phyloP scores from a whole-genome alignment of 1,284 basidiomycete species.

The Leccinum fuscescens region DNA sequence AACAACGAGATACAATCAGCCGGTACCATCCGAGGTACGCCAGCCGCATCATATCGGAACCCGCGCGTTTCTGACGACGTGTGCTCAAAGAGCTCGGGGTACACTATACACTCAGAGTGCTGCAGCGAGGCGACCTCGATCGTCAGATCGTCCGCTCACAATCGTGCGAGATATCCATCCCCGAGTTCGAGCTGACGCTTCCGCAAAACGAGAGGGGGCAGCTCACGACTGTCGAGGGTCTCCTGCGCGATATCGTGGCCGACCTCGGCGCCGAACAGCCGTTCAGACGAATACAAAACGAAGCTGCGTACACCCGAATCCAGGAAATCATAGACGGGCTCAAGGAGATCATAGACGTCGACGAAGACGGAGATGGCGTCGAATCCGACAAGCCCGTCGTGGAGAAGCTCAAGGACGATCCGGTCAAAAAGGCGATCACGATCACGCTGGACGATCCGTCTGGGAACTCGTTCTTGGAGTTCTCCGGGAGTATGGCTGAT shows the following conservation, averaged over 20 bases:
- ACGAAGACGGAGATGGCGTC: conserved; percentile 42
- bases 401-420: conserved; percentile 40
- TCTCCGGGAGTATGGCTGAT: conserved; percentile 75
- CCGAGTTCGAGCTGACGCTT: conserved; percentile 90
- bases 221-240: conserved; percentile 93
- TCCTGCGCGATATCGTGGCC: conserved; percentile 80
- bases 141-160: conserved; percentile 93
- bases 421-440: conserved; percentile 71
- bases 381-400: conserved; percentile 26
- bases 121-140: conserved; percentile 78
- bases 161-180: conserved; percentile 79
- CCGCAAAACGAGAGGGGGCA: conserved; percentile 82
- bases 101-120: conserved; percentile 81
- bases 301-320: conserved; percentile 76
- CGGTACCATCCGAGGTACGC: conserved; percentile 80
- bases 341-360: conserved; percentile 61
- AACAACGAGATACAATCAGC: conserved; percentile 98
- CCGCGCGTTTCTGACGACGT: neutral
- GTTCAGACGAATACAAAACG: conserved; percentile 81
- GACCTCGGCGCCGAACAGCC: conserved; percentile 89
- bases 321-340: conserved; percentile 72
- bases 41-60: neutral
- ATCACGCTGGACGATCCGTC: conserved; percentile 90
- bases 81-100: conserved; percentile 56
- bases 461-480: conserved; percentile 95